Percentiles rank a stretch among this genome's conserved stretches.
Conservation (phyloP, 108 stramenopile genomes). For the Fistulifera pelliculosa region DNA sequence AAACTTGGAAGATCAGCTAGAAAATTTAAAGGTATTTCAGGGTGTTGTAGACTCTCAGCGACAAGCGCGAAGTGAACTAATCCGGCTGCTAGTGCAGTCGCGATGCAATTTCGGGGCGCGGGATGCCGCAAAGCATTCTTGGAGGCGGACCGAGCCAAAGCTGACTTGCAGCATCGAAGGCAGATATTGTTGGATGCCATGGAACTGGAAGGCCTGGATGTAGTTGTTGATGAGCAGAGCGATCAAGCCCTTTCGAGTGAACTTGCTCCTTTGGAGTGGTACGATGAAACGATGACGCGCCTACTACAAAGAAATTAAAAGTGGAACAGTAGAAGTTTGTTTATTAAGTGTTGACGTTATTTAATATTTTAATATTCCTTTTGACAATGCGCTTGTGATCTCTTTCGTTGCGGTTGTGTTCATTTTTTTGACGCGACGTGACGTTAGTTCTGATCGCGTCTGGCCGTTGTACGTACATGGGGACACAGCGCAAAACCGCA, state of each 20-base stretch:
- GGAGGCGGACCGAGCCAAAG: constrained; percentile 15
- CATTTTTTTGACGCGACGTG: too few relatives aligned
- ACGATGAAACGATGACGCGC: constrained; percentile 3
- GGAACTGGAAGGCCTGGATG: constrained; percentile 73
- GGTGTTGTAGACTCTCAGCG: constrained; percentile 52
- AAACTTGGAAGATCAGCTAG: constrained; percentile 47
- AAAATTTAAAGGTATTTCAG: constrained; percentile 41
- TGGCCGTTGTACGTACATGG: too few relatives aligned
- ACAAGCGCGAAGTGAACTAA: constrained; percentile 43
- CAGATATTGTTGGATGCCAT: constrained; percentile 60
- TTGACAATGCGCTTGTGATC: too few relatives aligned
- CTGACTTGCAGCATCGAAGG: constrained; percentile 49
- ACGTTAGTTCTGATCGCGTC: too few relatives aligned
- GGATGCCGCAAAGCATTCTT: constrained; percentile 57
- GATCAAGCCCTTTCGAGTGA: constrained; percentile 7
- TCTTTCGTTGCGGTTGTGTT: too few relatives aligned
- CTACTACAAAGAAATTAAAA: too few relatives aligned
- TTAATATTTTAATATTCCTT: too few relatives aligned
- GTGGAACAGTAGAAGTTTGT: too few relatives aligned
- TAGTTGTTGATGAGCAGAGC: background rate
- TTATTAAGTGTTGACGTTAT: too few relatives aligned
- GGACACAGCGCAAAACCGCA: too few relatives aligned
- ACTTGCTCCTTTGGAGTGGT: constrained; percentile 6
- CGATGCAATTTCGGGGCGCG: constrained; percentile 68
- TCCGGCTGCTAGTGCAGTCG: constrained; percentile 54